phyloP scores from a whole-genome alignment of 495 filamentous ascomycete species.

The Copromyces sp. region DNA sequence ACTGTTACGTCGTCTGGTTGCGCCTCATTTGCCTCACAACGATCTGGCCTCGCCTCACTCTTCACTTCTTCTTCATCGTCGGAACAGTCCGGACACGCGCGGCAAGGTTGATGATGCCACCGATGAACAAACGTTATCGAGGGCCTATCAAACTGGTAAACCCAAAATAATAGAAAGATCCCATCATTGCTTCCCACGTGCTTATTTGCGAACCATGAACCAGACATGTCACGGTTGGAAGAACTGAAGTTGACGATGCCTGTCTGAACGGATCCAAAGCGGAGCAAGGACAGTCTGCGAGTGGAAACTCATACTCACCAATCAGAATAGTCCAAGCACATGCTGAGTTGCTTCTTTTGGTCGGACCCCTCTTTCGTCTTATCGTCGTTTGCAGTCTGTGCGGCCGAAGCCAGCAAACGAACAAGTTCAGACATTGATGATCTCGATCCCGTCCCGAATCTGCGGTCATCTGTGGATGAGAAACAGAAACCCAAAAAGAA shows the following conservation, averaged over 20 bases:
- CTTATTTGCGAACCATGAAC: background rate
- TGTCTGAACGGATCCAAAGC: background rate
- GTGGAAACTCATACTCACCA: background rate
- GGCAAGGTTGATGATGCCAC: background rate
- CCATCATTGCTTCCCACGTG: background rate
- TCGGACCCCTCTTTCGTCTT: background rate
- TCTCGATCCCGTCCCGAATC: background rate
- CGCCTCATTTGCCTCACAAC: background rate
- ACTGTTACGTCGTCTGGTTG: background rate
- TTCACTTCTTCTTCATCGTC: background rate
- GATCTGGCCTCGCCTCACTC: background rate
- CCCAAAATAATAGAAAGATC: background rate
- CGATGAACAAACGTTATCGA: background rate
- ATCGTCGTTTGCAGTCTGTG: background rate
- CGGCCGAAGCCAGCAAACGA: background rate
- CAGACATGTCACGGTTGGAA: background rate
- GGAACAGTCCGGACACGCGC: background rate
- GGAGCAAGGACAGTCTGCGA: background rate
- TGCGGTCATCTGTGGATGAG: background rate
- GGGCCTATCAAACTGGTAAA: background rate
- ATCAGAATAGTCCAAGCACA: background rate
- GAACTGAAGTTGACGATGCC: background rate
- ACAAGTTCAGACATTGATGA: background rate
- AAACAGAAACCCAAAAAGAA: background rate
- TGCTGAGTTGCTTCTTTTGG: background rate